Percentiles rank a stretch among this genome's conserved stretches.
Conservation (phyloP, 2,329 filamentous ascomycete species). For the Fusarium udum region DNA sequence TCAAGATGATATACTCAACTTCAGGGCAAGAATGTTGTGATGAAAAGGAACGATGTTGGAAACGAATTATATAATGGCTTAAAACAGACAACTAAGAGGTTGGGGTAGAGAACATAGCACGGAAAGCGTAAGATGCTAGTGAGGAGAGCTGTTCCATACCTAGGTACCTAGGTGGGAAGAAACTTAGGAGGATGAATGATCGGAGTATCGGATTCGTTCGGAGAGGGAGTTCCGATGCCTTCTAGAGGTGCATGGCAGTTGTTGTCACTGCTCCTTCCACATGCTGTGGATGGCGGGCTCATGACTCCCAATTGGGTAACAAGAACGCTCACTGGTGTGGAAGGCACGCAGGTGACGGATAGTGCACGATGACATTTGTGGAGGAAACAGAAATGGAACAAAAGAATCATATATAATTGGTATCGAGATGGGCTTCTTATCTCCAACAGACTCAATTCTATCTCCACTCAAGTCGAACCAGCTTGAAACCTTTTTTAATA, state of each 20-base stretch:
- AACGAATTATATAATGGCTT: background rate
- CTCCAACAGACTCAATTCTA: constrained; percentile 33
- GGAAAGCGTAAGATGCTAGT: background rate
- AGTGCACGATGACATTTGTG: background rate
- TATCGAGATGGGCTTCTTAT: constrained; percentile 38
- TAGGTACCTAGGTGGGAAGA: background rate
- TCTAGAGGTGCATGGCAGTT: background rate
- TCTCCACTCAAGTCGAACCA: constrained; percentile 38
- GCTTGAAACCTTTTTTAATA: constrained; percentile 36
- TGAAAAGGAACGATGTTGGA: fast-evolving
- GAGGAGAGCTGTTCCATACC: background rate
- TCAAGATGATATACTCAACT: background rate
- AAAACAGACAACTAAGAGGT: background rate
- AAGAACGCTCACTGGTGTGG: background rate
- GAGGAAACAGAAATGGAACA: background rate
- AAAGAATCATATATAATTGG: constrained; percentile 35
- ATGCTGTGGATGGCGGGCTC: background rate
- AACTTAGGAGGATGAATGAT: background rate
- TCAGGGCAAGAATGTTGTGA: background rate
- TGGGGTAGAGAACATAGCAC: background rate
- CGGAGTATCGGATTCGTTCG: too few relatives aligned
- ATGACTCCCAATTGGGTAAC: background rate
- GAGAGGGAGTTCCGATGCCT: background rate
- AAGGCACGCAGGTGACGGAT: background rate
- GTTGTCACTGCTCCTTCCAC: background rate